These are phyloP conservation scores for Xerocomellus chrysenteron DNA, from an alignment of 768 basidiomycete species.

Conservation along the genomic window DNA sequence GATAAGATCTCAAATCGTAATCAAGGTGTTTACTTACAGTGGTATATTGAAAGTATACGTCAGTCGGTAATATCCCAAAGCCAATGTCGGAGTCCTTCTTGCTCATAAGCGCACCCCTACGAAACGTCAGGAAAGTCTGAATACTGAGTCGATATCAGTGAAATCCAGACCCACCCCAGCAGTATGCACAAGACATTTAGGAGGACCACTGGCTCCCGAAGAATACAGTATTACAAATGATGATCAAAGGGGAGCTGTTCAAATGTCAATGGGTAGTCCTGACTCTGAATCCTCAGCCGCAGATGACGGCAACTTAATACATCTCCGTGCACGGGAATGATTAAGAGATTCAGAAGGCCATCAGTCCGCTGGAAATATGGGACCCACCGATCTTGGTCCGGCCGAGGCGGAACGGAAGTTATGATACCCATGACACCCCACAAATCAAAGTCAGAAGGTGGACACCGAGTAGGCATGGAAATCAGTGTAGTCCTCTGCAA, in stretches of 20 bases:
- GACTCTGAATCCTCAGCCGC: conserved; percentile 33
- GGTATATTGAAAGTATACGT: conserved; percentile 73
- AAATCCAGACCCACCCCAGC: conserved; percentile 53
- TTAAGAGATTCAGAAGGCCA: background rate
- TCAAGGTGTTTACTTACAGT: conserved; percentile 43
- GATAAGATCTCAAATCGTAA: background rate
- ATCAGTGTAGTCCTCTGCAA: conserved; percentile 60
- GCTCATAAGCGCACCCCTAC: conserved; percentile 61
- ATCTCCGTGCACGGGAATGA: conserved; percentile 18
- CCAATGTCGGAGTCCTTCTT: conserved; percentile 57
- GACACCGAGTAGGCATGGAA: conserved; percentile 69
- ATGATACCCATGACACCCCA: conserved; percentile 65
- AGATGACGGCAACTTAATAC: conserved; percentile 27
- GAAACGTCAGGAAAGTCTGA: background rate
- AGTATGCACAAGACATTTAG: conserved; percentile 81
- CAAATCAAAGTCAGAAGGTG: conserved; percentile 65
- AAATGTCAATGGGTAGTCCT: conserved; percentile 52
- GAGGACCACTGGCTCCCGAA: conserved; percentile 84
- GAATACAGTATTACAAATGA: conserved; percentile 83
- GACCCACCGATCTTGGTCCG: conserved; percentile 38
- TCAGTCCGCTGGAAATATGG: background rate
- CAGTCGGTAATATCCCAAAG: conserved; percentile 44
- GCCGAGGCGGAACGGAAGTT: conserved; percentile 52
- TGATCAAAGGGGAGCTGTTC: conserved; percentile 75
- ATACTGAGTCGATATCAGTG: background rate